Evolutionary conservation across 768 basidiomycete species (phyloP).

Genomic region (Coprinellus micaceus): DNA sequence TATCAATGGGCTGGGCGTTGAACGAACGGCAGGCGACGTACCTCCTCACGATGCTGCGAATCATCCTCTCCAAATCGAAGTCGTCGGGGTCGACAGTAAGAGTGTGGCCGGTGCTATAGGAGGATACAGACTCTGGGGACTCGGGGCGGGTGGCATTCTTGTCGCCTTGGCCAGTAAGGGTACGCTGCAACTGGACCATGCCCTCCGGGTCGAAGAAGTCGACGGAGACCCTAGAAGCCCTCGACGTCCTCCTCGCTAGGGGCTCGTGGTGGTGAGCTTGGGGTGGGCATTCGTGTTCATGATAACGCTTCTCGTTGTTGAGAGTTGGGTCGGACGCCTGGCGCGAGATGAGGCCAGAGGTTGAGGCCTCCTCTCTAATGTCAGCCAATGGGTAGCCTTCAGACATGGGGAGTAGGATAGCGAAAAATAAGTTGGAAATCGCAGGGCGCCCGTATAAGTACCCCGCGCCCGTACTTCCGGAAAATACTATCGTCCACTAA

Average conservation of each 20-base stretch:
- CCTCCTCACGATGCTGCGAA: slow-evolving; percentile 28
- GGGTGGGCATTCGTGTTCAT: not conserved
- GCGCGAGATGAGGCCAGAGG: slow-evolving; percentile 6
- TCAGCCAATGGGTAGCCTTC: slow-evolving; percentile 2
- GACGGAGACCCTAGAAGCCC: slow-evolving; percentile 38
- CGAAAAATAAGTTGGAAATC: too few species aligned
- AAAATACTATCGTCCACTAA: too few species aligned
- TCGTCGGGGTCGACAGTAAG: slow-evolving; percentile 20
- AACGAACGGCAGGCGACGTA: slow-evolving; percentile 15
- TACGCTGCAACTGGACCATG: slow-evolving; percentile 38
- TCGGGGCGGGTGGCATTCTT: slow-evolving; percentile 13
- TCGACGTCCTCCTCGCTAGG: slow-evolving; percentile 7
- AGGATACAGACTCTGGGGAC: not conserved
- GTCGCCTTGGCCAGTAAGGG: slow-evolving; percentile 33
- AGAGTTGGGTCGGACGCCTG: not conserved
- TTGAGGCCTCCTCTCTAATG: slow-evolving; percentile 9
- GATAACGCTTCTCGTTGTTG: not conserved
- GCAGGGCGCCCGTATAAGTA: too few species aligned
- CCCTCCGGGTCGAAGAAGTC: slow-evolving; percentile 58
- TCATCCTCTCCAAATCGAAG: slow-evolving; percentile 37
- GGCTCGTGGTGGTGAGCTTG: slow-evolving; percentile 25
- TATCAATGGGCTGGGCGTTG: too few species aligned
- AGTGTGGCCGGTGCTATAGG: slow-evolving; percentile 26
- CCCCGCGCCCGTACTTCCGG: too few species aligned
- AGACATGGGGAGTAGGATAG: slow-evolving; percentile 3